Conservation (phyloP, 1,284 basidiomycete species). For the Ganoderma sp. region DNA sequence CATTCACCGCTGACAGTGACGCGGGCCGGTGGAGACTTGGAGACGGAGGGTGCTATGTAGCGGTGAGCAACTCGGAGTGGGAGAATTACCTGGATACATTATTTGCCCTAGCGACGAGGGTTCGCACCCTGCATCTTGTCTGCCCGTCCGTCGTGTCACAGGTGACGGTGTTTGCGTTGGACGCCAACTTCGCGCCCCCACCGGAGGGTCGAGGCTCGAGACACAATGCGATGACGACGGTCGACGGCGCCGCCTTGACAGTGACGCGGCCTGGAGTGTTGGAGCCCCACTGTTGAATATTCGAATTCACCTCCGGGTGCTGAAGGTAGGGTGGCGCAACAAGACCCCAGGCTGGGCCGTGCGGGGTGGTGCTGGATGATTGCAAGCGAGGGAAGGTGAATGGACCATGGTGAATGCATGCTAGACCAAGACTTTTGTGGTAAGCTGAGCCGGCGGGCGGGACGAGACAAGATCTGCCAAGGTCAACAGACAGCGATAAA, state of each 20-base stretch:
- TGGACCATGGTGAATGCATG: not conserved
- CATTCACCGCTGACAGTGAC: slow-evolving; percentile 3
- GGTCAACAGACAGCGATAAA: slow-evolving; percentile 5
- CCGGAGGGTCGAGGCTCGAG: not conserved
- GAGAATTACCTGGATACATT: not conserved
- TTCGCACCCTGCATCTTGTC: slow-evolving; percentile 14
- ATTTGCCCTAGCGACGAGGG: slow-evolving; percentile 29
- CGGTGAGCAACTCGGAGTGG: not conserved
- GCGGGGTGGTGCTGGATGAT: not conserved
- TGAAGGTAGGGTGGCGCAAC: not conserved
- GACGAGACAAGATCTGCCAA: slow-evolving; percentile 3
- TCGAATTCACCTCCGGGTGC: not conserved
- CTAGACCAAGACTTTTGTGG: not conserved
- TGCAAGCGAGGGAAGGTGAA: not conserved
- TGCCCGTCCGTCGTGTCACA: not conserved
- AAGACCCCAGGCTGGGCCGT: not conserved
- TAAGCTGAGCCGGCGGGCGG: not conserved
- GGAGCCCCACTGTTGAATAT: not conserved
- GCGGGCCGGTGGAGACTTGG: not conserved
- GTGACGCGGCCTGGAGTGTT: not conserved
- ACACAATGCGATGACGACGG: not conserved
- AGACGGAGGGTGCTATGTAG: not conserved
- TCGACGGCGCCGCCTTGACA: not conserved
- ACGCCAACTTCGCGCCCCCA: not conserved
- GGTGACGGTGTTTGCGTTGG: not conserved